These are phyloP conservation scores for Berberis thunbergii DNA, from an alignment of 164 flowering plant genomes.

Conservation along the genomic window DNA sequence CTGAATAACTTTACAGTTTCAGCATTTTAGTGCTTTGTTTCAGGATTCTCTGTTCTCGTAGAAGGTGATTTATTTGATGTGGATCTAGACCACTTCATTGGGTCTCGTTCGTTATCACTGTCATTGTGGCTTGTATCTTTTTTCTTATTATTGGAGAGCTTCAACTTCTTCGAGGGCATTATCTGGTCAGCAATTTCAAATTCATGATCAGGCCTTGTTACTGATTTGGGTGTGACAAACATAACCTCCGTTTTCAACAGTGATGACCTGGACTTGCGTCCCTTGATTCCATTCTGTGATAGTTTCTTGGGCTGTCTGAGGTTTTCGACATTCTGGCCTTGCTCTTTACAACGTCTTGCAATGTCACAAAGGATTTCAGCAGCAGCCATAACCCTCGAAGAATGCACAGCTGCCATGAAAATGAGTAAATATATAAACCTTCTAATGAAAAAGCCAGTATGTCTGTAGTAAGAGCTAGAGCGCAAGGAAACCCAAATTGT, in stretches of 20 bases:
- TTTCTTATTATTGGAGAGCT: conserved; percentile 21
- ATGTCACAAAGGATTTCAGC: conserved; percentile 65
- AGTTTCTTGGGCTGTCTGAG: conserved; percentile 44
- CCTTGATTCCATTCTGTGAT: conserved; percentile 46
- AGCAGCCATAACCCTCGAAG: conserved; percentile 47
- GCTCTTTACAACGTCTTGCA: conserved; percentile 25
- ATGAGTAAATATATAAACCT: background rate
- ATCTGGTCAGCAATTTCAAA: conserved; percentile 13
- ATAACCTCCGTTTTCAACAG: conserved; percentile 26
- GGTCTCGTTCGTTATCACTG: conserved; percentile 25
- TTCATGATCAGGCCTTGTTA: conserved; percentile 6
- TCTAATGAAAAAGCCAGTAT: background rate
- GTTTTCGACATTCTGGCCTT: conserved; percentile 18
- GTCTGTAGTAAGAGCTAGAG: background rate
- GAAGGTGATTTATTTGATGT: conserved; percentile 53
- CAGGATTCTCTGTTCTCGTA: conserved; percentile 25
- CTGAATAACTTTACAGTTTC: conserved; percentile 25
- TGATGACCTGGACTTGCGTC: conserved; percentile 33
- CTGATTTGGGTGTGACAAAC: conserved; percentile 15
- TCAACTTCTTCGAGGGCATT: conserved; percentile 39
- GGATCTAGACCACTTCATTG: conserved; percentile 38
- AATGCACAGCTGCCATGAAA: conserved; percentile 28
- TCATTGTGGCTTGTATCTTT: conserved; percentile 15
- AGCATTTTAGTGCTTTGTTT: conserved; percentile 20
- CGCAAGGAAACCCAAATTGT: too few relatives aligned